Conservation (phyloP, 306 rosid species). For the Mimosa bimucronata region DNA sequence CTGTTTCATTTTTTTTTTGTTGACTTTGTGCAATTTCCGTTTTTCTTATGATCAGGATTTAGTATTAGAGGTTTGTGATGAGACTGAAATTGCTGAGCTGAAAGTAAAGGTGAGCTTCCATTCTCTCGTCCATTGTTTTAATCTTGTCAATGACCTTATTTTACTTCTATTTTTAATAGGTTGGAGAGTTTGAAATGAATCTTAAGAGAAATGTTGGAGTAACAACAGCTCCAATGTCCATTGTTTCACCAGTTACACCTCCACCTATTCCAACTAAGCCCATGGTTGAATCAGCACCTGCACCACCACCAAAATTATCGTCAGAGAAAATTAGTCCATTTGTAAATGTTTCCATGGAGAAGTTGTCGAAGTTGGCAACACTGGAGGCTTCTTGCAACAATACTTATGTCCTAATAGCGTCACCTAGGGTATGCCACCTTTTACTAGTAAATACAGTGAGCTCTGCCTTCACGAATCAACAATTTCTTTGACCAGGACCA, state of each 20-base stretch:
- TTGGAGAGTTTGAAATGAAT: conserved; percentile 98
- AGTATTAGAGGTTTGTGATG: conserved; percentile 96
- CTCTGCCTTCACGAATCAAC: not conserved
- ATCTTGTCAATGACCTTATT: conserved; percentile 31
- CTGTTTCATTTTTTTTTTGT: conserved; percentile 6
- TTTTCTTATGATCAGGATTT: conserved; percentile 72
- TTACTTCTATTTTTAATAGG: conserved; percentile 51
- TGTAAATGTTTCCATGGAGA: conserved; percentile 44
- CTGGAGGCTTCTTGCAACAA: conserved; percentile 80
- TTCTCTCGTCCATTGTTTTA: conserved; percentile 31
- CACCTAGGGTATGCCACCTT: conserved; percentile 67
- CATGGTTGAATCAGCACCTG: conserved; percentile 70
- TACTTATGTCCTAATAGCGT: conserved; percentile 64
- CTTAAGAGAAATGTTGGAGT: conserved; percentile 86
- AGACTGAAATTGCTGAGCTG: conserved; percentile 94
- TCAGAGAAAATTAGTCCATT: conserved; percentile 66
- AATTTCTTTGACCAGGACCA: conserved; percentile 28
- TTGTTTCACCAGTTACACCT: conserved; percentile 69
- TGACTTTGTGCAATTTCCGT: conserved; percentile 12
- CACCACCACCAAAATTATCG: conserved; percentile 64
- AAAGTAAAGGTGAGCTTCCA: conserved; percentile 81
- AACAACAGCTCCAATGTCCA: conserved; percentile 60
- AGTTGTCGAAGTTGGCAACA: conserved; percentile 73
- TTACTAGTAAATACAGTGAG: conserved; percentile 12
- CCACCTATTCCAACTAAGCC: conserved; percentile 87